Evolutionary conservation across 768 basidiomycete genomes (phyloP), one percentile per base, ranked within the genome.

Genomic region (Pleurotus ostreatus): DNA sequence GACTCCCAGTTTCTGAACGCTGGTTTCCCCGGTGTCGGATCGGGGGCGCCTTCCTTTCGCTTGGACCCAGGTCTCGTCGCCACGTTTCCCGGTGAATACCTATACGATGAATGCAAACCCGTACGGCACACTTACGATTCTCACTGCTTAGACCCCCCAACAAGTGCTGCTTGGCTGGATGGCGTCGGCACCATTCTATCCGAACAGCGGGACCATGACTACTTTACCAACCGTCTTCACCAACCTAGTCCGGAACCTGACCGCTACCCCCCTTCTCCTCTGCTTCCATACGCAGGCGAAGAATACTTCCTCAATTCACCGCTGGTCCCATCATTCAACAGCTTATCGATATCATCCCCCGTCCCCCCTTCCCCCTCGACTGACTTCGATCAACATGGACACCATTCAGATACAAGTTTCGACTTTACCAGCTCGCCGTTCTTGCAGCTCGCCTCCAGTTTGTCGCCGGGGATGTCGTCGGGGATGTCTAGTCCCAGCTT

Each of bases 291-390:
- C 22, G 22, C 51, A 18, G 22, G 18, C 15, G 51, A 53, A 37
- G 51, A 53, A 6, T 53, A 9, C 39, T 25, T 23, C 7, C 39
- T 41, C 12, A 39, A 39, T 23, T 53, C 51, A 38, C 51, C 51
- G 2, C 23, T 53, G 18, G 51, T 53, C 15, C 51, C 51, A 16
- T 53, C 51, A 20, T 53, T 53, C 11, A 41, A 53, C 51, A 53
- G 39, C 39, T n/a, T 53, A 38, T 39, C 51, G 16, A 39, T 53
- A 23, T 53, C 51, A 5, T 53, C 51, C 37, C 51, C 51, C 41
- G 8, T 53, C 18, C 39, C 25, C 23, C 51, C 51, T 7, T 39
- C 51, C n/a, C 39, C 51, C 4, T 18, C 51, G 1, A 41, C 39
- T 9, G 51, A 53, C n/a, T 53, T 53, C 18, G 51, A 53, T 39